Base-by-base conservation (phyloP, 2,329 filamentous ascomycete species). In the Monosporascus sp. region DNA sequence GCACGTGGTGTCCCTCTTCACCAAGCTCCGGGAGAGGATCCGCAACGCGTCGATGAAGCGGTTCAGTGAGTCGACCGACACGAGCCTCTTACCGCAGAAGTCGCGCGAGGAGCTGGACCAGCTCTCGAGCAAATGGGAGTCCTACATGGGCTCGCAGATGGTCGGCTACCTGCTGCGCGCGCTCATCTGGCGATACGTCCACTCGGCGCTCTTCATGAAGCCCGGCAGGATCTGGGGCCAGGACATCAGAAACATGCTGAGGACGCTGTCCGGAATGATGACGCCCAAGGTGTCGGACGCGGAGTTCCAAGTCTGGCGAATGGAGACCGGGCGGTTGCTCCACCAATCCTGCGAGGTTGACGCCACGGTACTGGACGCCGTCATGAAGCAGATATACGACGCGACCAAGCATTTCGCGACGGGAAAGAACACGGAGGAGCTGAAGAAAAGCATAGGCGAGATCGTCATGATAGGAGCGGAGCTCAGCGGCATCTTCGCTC, bases 181-280 rank as follows among this genome's bases (percentile, higher is more conserved):
- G 1, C 57, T 67, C 26, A 61, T 68, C 51, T 68, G 66, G 66
- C 60, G 63, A 24, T 65, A 64, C 41, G 48, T 68, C 31, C 37
- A 57, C 38, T 58, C 60, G n/a, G 57, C 57, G 8, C 53, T 65
- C 14, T 61, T 68, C 50, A 48, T 51, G 11, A 56, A 60, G 11
- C 51, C 48, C 38, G 62, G 60, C 37, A 59, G 60, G 26, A 54
- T 60, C 18, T 66, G 61, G 59, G 65, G 64, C 17, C 57, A 53
- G 41, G 55, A 63, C 7, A 14, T 60, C 37, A 55, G 59, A 49
- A 54, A 49, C 15, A 51, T 50, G n/a, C 46, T 63, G 7, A 41
- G 18, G 41, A 55, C 54, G 24, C n/a, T 63, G 7, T 53, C 51
- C 6, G 40, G 14, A 7, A 20, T 54, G 11, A 52, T 67, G 24